Conservation (phyloP, 139 green algal species). For the Chlorella sorokiniana region DNA sequence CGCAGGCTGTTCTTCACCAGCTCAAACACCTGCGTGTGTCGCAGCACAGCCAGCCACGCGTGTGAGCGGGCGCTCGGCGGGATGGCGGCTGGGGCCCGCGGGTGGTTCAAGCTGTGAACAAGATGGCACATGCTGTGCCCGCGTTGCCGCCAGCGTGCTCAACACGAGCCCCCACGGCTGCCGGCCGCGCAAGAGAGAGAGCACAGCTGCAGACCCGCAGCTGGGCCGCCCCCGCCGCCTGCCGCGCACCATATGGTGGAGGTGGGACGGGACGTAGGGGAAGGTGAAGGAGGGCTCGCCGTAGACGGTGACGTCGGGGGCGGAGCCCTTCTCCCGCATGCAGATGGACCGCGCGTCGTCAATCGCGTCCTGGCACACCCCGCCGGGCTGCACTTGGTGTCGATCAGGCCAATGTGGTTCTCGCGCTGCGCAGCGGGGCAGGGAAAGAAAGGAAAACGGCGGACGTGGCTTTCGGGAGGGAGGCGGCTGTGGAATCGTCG, state of each 20-base stretch:
- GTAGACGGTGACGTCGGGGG: constrained; percentile 90
- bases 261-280: constrained; percentile 94
- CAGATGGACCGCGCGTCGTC: constrained; percentile 93
- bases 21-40: constrained; percentile 70
- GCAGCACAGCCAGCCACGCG: neutral
- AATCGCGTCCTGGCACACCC: constrained; percentile 88
- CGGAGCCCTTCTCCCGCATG: constrained; percentile 87
- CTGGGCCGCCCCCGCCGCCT: no score
- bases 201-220: neutral
- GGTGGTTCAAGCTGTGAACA: no score
- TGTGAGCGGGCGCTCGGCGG: no score
- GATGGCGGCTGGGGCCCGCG: no score
- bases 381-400: constrained; percentile 79
- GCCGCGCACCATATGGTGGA: constrained; percentile 93
- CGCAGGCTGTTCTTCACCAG: constrained; percentile 95
- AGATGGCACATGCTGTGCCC: no score
- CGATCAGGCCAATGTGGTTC: constrained; percentile 78
- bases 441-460: neutral
- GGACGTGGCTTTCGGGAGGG: neutral
- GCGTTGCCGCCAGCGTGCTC: no score
- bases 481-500: neutral
- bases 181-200: no score
- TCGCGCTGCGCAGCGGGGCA: constrained; percentile 11
- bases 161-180: no score
- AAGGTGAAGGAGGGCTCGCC: constrained; percentile 90